Conservation (phyloP, 1,139 yeast genomes). For the Yamadazyma dushanensis region DNA sequence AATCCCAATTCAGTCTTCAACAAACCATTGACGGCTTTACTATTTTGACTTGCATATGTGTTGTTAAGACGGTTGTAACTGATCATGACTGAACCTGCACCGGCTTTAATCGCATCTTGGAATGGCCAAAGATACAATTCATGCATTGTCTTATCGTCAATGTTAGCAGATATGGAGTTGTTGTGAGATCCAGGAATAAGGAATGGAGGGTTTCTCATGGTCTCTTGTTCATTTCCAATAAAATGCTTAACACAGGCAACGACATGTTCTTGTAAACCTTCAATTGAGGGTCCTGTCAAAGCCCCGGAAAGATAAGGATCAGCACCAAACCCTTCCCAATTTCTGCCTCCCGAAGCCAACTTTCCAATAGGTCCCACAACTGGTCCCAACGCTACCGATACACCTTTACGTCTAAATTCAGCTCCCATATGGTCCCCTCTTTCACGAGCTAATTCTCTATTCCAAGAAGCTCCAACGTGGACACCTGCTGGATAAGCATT, state of each 20-base stretch:
- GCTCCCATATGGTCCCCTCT: constrained; percentile 58
- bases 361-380: constrained; percentile 60
- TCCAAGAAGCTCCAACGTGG: constrained; percentile 59
- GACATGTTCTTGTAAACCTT: constrained; percentile 59
- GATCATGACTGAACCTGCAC: constrained; percentile 62
- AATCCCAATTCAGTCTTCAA: constrained; percentile 63
- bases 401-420: constrained; percentile 56
- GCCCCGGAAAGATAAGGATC: constrained; percentile 64
- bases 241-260: constrained; percentile 55
- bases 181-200: constrained; percentile 25
- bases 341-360: constrained; percentile 62
- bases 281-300: constrained; percentile 51
- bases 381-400: constrained; percentile 62
- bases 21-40: constrained; percentile 52
- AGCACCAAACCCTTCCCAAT: constrained; percentile 65
- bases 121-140: constrained; percentile 67
- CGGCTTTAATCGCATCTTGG: constrained; percentile 60
- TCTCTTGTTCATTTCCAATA: constrained; percentile 64
- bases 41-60: constrained; percentile 60
- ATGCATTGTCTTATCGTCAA: too few species aligned
- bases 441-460: constrained; percentile 48
- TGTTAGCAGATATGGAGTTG: constrained; percentile 55
- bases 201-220: constrained; percentile 48
- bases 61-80: constrained; percentile 59
- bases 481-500: constrained; percentile 60